These are phyloP conservation scores for Aspergillus ruber DNA, from an alignment of 2,329 filamentous ascomycete species.

Conservation along the genomic window DNA sequence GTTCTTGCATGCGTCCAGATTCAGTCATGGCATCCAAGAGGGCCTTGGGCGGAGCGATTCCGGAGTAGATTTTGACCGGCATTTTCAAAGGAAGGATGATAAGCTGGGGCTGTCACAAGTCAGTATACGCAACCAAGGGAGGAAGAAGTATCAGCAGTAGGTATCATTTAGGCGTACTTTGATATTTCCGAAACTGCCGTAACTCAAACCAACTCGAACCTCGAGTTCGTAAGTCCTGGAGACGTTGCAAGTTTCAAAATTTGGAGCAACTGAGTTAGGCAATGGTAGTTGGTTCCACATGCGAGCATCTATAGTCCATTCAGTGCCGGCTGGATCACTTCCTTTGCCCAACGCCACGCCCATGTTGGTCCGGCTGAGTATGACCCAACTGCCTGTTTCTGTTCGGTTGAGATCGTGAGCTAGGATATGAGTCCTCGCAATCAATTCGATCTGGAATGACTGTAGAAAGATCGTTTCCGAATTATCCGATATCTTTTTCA, in stretches of 20 bases:
- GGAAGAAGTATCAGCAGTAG: not conserved
- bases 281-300: constrained; percentile 68
- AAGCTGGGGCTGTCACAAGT: constrained; percentile 54
- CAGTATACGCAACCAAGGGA: constrained; percentile 6
- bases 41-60: constrained; percentile 71
- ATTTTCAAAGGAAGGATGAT: constrained; percentile 74
- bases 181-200: constrained; percentile 54
- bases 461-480: constrained; percentile 67
- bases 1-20: constrained; percentile 6
- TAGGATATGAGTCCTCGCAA: constrained; percentile 71
- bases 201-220: constrained; percentile 69
- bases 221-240: constrained; percentile 76
- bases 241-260: constrained; percentile 85
- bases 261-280: constrained; percentile 80
- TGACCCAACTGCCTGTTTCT: constrained; percentile 68
- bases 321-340: constrained; percentile 55
- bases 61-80: constrained; percentile 75
- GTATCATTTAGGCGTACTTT: constrained; percentile 37
- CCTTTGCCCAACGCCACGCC: constrained; percentile 60
- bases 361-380: constrained; percentile 66
- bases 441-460: constrained; percentile 72
- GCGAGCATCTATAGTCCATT: constrained; percentile 61
- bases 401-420: constrained; percentile 67
- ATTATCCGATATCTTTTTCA: constrained; percentile 67
- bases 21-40: constrained; percentile 61